Evolutionary conservation across 177 flowering plant species (phyloP).

Genomic region (Vitis hybrid): DNA sequence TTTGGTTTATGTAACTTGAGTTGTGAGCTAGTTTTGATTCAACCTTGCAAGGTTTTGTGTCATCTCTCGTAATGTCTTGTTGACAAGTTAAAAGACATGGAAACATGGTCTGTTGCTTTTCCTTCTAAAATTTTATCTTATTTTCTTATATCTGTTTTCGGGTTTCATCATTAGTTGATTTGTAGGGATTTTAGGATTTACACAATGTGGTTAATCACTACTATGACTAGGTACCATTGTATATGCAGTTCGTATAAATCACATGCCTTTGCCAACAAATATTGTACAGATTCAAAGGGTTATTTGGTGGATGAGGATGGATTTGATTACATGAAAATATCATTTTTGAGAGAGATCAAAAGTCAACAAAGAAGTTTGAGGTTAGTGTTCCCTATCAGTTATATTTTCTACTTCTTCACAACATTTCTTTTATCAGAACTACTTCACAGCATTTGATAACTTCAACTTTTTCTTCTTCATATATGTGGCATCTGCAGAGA

Average conservation of each 20-base stretch:
- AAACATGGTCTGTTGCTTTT: background rate
- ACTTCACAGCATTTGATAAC: too few species aligned
- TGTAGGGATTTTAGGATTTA: background rate
- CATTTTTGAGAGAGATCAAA: constrained; percentile 84
- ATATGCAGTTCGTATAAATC: background rate
- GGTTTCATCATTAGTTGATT: background rate
- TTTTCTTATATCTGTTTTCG: background rate
- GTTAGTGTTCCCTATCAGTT: constrained; percentile 29
- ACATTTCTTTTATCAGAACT: too few species aligned
- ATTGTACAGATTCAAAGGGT: constrained; percentile 84
- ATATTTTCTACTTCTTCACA: too few species aligned
- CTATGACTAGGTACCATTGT: background rate
- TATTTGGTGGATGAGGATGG: constrained; percentile 98
- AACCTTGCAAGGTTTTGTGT: background rate
- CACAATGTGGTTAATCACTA: background rate
- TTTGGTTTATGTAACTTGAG: background rate
- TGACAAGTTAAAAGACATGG: background rate
- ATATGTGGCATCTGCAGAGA: constrained; percentile 60
- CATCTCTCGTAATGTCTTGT: background rate
- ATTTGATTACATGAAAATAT: constrained; percentile 84
- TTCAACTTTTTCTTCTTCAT: background rate
- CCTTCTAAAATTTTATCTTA: background rate
- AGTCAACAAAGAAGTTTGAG: constrained; percentile 89
- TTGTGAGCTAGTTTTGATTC: background rate
- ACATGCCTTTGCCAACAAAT: constrained; percentile 4